Evolutionary conservation across 108 stramenopile genomes (phyloP).

Genomic region (Discostella stelligeroides): DNA sequence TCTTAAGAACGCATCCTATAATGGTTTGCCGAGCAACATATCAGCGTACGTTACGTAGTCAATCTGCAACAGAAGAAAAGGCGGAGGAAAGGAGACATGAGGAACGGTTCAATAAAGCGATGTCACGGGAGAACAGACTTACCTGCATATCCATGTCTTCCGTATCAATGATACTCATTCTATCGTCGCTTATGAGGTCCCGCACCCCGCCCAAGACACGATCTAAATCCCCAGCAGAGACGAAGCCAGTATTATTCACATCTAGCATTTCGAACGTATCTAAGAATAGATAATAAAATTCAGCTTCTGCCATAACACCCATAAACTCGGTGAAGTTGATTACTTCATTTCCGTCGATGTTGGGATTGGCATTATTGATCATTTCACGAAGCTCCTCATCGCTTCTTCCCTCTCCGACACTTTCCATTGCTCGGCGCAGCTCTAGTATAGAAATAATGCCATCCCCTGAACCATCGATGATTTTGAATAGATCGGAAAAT

Average conservation of each 20-base stretch:
- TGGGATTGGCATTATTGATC: conserved; percentile 68
- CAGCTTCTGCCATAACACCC: conserved; percentile 89
- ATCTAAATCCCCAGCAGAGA: conserved; percentile 74
- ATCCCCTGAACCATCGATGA: conserved; percentile 68
- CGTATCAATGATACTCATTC: conserved; percentile 83
- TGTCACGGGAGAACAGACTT: neutral
- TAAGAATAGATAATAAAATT: conserved; percentile 81
- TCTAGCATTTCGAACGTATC: conserved; percentile 82
- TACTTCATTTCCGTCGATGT: conserved; percentile 57
- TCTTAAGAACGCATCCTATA: conserved; percentile 3
- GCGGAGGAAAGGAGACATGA: neutral
- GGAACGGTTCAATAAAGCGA: neutral
- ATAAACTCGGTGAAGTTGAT: conserved; percentile 72
- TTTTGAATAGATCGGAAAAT: conserved; percentile 67
- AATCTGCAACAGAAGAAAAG: conserved; percentile 20
- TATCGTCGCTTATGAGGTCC: conserved; percentile 85
- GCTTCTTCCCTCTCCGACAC: conserved; percentile 57
- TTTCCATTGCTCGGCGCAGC: conserved; percentile 67
- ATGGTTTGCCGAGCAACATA: conserved; percentile 71
- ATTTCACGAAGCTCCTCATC: conserved; percentile 57
- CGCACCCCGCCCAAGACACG: conserved; percentile 77
- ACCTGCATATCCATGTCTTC: conserved; percentile 82
- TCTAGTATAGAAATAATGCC: conserved; percentile 69
- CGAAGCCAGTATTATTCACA: conserved; percentile 70
- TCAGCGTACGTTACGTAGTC: conserved; percentile 85